phyloP scores from a whole-genome alignment of 768 basidiomycete genomes.

The Russula sp. region DNA sequence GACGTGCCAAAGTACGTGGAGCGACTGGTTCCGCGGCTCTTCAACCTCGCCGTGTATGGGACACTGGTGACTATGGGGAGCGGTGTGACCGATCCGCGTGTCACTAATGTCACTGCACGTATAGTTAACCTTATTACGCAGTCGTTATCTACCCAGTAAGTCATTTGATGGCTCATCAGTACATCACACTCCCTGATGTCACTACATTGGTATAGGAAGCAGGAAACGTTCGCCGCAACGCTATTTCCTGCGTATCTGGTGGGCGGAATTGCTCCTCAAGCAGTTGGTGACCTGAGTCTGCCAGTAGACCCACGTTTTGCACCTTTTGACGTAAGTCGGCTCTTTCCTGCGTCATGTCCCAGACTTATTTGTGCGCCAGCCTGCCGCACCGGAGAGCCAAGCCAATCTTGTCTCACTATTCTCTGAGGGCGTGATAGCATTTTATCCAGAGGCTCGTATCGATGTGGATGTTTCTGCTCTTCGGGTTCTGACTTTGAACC shows the following conservation, averaged over 20 bases:
- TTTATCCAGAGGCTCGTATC: conserved; percentile 54
- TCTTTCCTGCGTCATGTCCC: too few species aligned
- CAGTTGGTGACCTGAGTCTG: conserved; percentile 51
- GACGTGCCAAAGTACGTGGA: conserved; percentile 84
- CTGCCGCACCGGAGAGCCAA: conserved; percentile 40
- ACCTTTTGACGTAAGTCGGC: conserved; percentile 46
- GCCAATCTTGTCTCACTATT: conserved; percentile 64
- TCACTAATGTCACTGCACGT: conserved; percentile 57
- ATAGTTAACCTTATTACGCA: conserved; percentile 66
- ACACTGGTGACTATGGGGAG: conserved; percentile 29
- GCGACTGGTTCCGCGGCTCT: conserved; percentile 63
- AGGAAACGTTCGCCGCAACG: conserved; percentile 48
- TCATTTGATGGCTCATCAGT: conserved; percentile 17
- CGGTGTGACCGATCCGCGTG: conserved; percentile 41
- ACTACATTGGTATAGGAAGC: conserved; percentile 43
- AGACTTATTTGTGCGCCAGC: conserved; percentile 30
- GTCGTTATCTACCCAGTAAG: conserved; percentile 60
- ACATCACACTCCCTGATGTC: background rate
- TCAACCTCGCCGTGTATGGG: conserved; percentile 51
- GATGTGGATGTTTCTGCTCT: background rate
- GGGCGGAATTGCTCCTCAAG: conserved; percentile 47
- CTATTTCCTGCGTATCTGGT: conserved; percentile 51
- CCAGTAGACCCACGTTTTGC: conserved; percentile 35
- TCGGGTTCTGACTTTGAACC: conserved; percentile 10
- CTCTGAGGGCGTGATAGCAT: conserved; percentile 55